A percentile compares a stretch with the other conserved stretches of the same genome.
Conservation (phyloP, 208 protist species). For the Trichomonas gallinae region DNA sequence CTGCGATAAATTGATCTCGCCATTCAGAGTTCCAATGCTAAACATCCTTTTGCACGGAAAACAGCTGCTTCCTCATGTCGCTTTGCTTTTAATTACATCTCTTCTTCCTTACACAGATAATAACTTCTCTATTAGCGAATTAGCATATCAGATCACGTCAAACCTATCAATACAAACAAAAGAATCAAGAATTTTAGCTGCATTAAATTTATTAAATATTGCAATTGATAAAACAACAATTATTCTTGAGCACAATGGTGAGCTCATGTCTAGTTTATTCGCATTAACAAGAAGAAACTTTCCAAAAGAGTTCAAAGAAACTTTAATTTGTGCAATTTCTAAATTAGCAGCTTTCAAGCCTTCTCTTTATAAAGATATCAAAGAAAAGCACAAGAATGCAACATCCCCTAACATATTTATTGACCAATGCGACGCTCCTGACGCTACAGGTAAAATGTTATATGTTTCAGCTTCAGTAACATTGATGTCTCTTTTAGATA, state of each 20-base stretch:
- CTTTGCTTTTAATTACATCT: background rate
- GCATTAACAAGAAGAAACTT: background rate
- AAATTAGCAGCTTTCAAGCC: background rate
- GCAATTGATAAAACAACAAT: background rate
- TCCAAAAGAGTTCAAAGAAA: background rate
- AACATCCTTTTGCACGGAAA: background rate
- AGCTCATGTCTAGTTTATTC: background rate
- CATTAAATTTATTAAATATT: background rate
- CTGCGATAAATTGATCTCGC: background rate
- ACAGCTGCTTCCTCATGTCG: background rate
- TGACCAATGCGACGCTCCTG: background rate
- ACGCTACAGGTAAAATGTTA: background rate
- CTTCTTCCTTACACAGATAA: background rate
- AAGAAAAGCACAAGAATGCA: background rate
- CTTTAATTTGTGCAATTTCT: background rate
- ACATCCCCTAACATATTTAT: background rate
- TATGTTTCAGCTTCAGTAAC: background rate
- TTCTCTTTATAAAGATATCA: background rate
- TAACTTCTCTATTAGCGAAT: background rate
- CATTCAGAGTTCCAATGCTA: background rate
- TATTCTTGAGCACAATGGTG: background rate
- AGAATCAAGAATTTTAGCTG: background rate
- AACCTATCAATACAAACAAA: background rate
- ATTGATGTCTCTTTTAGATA: background rate
- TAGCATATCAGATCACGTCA: background rate